phyloP scores from a whole-genome alignment of 2,329 filamentous ascomycete genomes.

The Pseudocercospora ulei region DNA sequence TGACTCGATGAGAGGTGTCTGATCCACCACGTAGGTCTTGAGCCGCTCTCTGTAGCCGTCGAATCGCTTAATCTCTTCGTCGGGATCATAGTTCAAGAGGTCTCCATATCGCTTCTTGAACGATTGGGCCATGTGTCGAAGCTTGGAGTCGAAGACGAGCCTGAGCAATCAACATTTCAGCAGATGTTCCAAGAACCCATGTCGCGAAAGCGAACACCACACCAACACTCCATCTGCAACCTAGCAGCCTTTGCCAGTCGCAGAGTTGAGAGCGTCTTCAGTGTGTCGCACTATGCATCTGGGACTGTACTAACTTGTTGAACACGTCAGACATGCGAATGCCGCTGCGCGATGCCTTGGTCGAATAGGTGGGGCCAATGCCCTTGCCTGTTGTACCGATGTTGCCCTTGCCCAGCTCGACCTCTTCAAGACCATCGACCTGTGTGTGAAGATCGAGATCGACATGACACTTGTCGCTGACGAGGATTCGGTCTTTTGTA shows the following conservation, averaged over 20 bases:
- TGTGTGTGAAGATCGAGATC: conserved; percentile 56
- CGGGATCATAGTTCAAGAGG: conserved; percentile 56
- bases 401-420: conserved; percentile 43
- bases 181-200: too few relatives aligned
- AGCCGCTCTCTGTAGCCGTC: conserved; percentile 51
- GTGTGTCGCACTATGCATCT: too few relatives aligned
- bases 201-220: too few relatives aligned
- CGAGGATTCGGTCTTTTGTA: conserved; percentile 51
- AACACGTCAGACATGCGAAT: conserved; percentile 60
- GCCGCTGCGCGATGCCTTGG: conserved; percentile 56
- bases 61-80: conserved; percentile 58
- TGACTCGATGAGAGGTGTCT: conserved; percentile 53
- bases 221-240: too few relatives aligned
- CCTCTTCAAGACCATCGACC: conserved; percentile 57
- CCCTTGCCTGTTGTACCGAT: conserved; percentile 46
- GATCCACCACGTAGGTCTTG: conserved; percentile 55
- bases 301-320: conserved; percentile 50
- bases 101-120: conserved; percentile 61
- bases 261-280: too few relatives aligned
- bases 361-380: conserved; percentile 51
- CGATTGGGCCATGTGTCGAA: conserved; percentile 52
- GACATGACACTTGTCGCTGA: conserved; percentile 55
- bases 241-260: too few relatives aligned
- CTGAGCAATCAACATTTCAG: too few relatives aligned
- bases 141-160: conserved; percentile 59